These are phyloP conservation scores for Penicillium atrosanguineum DNA, from an alignment of 495 filamentous ascomycete genomes.

Conservation along the genomic window DNA sequence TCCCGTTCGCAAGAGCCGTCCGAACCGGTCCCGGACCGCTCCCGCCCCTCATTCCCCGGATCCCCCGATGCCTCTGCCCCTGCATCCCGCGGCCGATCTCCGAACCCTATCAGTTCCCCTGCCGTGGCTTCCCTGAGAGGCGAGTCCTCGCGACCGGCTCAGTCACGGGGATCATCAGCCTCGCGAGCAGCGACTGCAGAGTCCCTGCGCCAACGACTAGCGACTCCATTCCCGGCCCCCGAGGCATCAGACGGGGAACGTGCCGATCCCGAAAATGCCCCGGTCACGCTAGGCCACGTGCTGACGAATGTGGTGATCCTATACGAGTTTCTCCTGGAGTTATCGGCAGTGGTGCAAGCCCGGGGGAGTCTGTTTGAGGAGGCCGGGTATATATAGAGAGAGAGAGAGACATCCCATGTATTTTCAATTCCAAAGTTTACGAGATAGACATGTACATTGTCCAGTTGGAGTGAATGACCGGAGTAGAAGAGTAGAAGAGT, in stretches of 20 bases:
- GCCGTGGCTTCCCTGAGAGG: conserved; percentile 20
- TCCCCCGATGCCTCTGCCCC: conserved; percentile 53
- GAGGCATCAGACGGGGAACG: conserved; percentile 22
- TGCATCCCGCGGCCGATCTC: conserved; percentile 21
- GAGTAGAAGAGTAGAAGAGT: too few relatives aligned
- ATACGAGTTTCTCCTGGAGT: conserved; percentile 82
- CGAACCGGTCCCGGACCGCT: conserved; percentile 23
- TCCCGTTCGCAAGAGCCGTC: conserved; percentile 21
- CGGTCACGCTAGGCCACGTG: conserved; percentile 75
- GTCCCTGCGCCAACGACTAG: conserved; percentile 37
- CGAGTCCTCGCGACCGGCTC: conserved; percentile 22
- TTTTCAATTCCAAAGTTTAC: too few relatives aligned
- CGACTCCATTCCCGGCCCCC: conserved; percentile 30
- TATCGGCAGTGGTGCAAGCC: conserved; percentile 83
- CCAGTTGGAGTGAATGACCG: too few relatives aligned
- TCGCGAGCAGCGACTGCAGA: conserved; percentile 30
- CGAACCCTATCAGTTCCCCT: conserved; percentile 11
- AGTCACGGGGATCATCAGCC: conserved; percentile 31
- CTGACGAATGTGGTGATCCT: conserved; percentile 64
- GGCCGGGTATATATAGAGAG: conserved; percentile 52
- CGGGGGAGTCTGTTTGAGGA: conserved; percentile 84
- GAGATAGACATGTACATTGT: too few relatives aligned
- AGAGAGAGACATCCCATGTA: background rate
- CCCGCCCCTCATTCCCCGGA: conserved; percentile 56
- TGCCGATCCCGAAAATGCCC: conserved; percentile 25